Evolutionary conservation across 192 early-diverging fungal species (phyloP).

Genomic region (Coemansia sp.): DNA sequence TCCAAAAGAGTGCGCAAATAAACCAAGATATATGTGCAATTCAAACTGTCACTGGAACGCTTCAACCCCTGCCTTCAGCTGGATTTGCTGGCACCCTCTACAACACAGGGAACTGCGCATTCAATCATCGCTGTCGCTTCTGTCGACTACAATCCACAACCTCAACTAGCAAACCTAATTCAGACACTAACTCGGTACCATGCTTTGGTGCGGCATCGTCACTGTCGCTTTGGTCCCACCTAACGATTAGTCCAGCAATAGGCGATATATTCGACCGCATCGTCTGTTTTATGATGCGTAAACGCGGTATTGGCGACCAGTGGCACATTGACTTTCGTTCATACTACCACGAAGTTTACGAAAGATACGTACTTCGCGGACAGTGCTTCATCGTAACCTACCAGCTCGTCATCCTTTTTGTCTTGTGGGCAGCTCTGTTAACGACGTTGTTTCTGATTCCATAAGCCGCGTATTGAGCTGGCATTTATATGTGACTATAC

Average conservation of each 20-base stretch:
- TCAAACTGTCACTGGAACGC: constrained; percentile 20
- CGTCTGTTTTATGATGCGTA: constrained; percentile 25
- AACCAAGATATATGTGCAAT: constrained; percentile 9
- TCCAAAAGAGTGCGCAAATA: constrained; percentile 2
- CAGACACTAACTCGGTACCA: too few relatives aligned
- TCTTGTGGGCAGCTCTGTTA: constrained; percentile 8
- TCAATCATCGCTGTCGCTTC: neutral
- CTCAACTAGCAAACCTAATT: too few relatives aligned
- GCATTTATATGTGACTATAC: too few relatives aligned
- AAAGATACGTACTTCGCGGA: constrained; percentile 19
- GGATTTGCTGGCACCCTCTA: constrained; percentile 5
- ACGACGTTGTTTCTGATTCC: constrained; percentile 18
- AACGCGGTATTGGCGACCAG: constrained; percentile 14
- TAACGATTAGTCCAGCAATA: neutral
- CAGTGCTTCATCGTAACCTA: constrained; percentile 23
- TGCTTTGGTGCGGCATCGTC: too few relatives aligned
- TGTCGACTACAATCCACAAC: too few relatives aligned
- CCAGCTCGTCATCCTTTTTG: constrained; percentile 13
- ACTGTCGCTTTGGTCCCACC: constrained; percentile 25
- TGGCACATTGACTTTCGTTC: constrained; percentile 30
- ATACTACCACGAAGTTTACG: constrained; percentile 14
- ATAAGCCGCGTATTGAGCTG: too few relatives aligned
- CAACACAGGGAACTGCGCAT: neutral
- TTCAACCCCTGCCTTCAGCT: neutral
- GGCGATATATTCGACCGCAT: neutral